Conservation (phyloP, 148 eudicot genomes). For the Rhododendron kiyosumense region DNA sequence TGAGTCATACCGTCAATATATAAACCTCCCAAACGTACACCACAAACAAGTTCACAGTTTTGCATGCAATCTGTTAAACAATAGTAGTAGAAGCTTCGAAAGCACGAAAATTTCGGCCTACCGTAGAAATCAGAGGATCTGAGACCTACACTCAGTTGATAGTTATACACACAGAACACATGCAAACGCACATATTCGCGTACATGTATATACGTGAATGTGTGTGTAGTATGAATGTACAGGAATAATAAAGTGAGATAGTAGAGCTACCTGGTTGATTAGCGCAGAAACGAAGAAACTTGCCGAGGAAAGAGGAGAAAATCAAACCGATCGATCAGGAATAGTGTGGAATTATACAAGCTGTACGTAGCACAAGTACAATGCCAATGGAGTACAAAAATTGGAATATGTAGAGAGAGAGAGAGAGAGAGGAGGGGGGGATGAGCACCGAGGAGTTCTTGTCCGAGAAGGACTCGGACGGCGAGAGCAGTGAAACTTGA, state of each 20-base stretch:
- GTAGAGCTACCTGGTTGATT: slow-evolving; percentile 3
- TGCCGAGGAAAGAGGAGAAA: not conserved
- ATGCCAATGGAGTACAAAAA: not conserved
- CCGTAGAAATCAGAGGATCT: not conserved
- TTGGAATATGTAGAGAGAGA: too few relatives aligned
- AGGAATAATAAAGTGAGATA: not conserved
- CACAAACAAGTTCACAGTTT: too few relatives aligned
- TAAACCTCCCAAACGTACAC: too few relatives aligned
- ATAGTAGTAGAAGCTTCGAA: not conserved
- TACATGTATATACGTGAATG: too few relatives aligned
- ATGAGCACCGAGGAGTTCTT: not conserved
- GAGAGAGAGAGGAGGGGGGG: not conserved
- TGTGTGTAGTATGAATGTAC: not conserved
- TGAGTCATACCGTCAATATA: too few relatives aligned
- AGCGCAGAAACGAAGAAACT: not conserved
- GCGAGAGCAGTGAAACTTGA: not conserved
- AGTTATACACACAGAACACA: too few relatives aligned
- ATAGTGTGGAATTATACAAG: not conserved
- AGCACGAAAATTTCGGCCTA: not conserved
- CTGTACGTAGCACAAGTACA: not conserved
- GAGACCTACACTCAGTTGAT: too few relatives aligned
- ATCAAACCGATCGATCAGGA: slow-evolving; percentile 7
- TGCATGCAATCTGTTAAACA: too few relatives aligned
- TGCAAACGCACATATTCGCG: too few relatives aligned
- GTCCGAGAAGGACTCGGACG: not conserved